Evolutionary conservation across 2,329 filamentous ascomycete species (phyloP), one percentile per base, ranked within the genome.

Genomic region (Hyphodiscus sp.): DNA sequence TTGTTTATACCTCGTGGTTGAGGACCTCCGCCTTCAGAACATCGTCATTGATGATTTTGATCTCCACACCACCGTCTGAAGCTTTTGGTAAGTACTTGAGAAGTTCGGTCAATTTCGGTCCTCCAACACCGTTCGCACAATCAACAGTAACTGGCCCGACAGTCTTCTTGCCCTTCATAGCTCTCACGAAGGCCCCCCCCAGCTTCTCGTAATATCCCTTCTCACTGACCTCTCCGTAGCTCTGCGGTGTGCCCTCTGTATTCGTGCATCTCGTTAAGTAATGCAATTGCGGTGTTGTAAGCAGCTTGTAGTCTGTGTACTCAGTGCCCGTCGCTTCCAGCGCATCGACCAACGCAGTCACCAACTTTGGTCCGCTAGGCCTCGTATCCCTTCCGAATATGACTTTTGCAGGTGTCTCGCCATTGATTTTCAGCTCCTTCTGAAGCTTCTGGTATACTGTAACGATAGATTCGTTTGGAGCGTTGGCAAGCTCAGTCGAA

Each of bases 221-320:
- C 75, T 97, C 92, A 58, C 87, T 95, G 50, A 90, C 82, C 67
- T 90, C 84, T 53, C 94, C 94, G 68, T 97, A 99, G 18, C 90
- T 82, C 63, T 91, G 85, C 52, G 87, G 85, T 1, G 89, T 95
- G 57, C 87, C 89, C 65, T 94, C 81, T 1, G 92, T 97, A 74
- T 99, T 99, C 73, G 91, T 82, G 71, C 91, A 95, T 60, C 94
- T 89, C 30, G 92, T 92, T 60, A 97, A 79, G 73, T 99, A 99
- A 76, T 99, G 94, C 54, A 99, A 80, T 74, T 97, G 94, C n/a
- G 94, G 94, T 2, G 94, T 99, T 13, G 94, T 97, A 66, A 96
- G 78, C 68, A 91, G 85, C 72, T 92, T 94, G 75, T 85, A 92
- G 76, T 97, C 92, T 67, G 83, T 83, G 67, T 82, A 86, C 56